Conservation (phyloP, 495 filamentous ascomycete genomes). For the Cenococcum geophilum region DNA sequence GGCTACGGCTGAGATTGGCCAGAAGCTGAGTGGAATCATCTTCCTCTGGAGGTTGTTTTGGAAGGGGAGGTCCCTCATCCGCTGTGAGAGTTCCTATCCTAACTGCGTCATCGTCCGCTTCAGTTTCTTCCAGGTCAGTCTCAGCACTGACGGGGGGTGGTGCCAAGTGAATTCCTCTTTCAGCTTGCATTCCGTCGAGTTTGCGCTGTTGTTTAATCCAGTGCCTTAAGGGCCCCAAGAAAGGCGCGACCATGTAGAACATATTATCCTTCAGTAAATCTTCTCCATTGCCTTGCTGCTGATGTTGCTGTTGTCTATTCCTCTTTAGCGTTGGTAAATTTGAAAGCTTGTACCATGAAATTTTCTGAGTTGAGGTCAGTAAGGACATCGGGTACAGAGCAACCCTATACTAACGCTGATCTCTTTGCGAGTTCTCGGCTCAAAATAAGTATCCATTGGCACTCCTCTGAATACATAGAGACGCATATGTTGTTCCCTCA, state of each 20-base stretch:
- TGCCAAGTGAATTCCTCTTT: conserved; percentile 25
- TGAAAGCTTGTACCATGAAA: conserved; percentile 83
- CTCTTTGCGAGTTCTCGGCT: conserved; percentile 87
- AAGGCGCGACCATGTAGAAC: conserved; percentile 97
- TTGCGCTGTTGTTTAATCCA: conserved; percentile 84
- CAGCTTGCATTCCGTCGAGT: conserved; percentile 46
- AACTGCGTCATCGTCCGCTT: conserved; percentile 9
- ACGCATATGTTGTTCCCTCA: conserved; percentile 87
- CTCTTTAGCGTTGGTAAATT: conserved; percentile 80
- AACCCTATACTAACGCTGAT: conserved; percentile 54
- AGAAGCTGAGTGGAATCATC: conserved; percentile 16
- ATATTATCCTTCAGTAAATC: conserved; percentile 66
- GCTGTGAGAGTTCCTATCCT: conserved; percentile 22
- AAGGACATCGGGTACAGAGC: background rate
- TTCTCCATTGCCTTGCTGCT: conserved; percentile 44
- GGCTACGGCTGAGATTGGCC: conserved; percentile 13
- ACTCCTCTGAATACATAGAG: conserved; percentile 86
- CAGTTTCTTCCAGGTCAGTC: conserved; percentile 29
- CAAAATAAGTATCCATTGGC: conserved; percentile 76
- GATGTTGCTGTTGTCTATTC: conserved; percentile 49
- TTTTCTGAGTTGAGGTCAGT: conserved; percentile 46
- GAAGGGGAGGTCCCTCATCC: conserved; percentile 12
- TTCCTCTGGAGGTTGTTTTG: background rate
- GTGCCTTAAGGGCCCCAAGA: conserved; percentile 75
- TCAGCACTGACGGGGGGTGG: conserved; percentile 18